These are phyloP conservation scores for Polytrichum formosum DNA, from an alignment of 225 moss, liverwort and hornwort genomes.

Conservation along the genomic window DNA sequence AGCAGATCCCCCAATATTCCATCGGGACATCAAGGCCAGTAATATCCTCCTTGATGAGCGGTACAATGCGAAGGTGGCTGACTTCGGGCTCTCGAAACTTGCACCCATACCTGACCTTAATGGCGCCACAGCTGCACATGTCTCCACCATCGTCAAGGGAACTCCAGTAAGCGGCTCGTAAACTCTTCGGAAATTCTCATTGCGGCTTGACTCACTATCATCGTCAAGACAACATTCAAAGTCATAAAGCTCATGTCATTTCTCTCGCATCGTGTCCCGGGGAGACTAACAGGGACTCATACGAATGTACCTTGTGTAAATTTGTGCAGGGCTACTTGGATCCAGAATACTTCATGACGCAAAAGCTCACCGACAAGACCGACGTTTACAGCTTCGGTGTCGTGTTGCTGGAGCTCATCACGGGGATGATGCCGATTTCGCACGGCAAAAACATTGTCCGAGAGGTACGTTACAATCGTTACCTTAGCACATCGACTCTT, in stretches of 20 bases:
- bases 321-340: slow-evolving; percentile 68
- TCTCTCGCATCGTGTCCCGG: not conserved
- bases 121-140: slow-evolving; percentile 52
- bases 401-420: slow-evolving; percentile 73
- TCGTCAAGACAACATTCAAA: too few species aligned
- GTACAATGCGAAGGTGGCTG: slow-evolving; percentile 65
- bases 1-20: slow-evolving; percentile 61
- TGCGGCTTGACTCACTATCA: too few species aligned
- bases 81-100: slow-evolving; percentile 69
- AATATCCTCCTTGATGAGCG: slow-evolving; percentile 63
- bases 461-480: slow-evolving; percentile 19
- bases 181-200: too few species aligned
- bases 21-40: slow-evolving; percentile 58
- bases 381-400: slow-evolving; percentile 87
- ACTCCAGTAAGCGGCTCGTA: slow-evolving; percentile 43
- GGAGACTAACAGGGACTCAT: not conserved
- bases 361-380: slow-evolving; percentile 77
- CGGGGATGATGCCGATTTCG: slow-evolving; percentile 67
- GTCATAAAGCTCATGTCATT: too few species aligned
- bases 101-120: slow-evolving; percentile 63
- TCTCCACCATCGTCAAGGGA: slow-evolving; percentile 76
- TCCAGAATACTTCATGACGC: slow-evolving; percentile 78
- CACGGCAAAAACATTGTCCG: slow-evolving; percentile 79
- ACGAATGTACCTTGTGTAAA: not conserved
- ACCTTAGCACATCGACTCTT: too few species aligned